These are phyloP conservation scores for Malassezia japonica DNA, from an alignment of 1,284 basidiomycete genomes.

Conservation along the genomic window DNA sequence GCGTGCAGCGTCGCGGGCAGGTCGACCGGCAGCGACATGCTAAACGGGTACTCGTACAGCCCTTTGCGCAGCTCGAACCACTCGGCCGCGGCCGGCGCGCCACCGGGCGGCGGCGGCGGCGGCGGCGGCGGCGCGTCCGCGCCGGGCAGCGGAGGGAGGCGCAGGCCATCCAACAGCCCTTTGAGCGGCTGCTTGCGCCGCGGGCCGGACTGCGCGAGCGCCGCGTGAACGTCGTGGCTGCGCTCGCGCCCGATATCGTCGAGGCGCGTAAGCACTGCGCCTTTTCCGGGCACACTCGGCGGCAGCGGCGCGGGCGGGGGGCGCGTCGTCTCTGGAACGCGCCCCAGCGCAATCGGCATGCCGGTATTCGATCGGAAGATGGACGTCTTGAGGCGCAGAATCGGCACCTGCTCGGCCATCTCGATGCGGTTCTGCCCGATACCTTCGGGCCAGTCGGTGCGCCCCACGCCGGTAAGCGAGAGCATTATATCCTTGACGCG, in stretches of 20 bases:
- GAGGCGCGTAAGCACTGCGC: background rate
- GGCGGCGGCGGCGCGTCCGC: background rate
- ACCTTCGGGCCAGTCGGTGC: conserved; percentile 74
- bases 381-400: conserved; percentile 64
- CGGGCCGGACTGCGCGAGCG: background rate
- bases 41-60: conserved; percentile 86
- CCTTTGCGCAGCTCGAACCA: conserved; percentile 89
- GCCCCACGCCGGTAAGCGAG: conserved; percentile 61
- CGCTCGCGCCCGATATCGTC: conserved; percentile 4
- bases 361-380: conserved; percentile 59
- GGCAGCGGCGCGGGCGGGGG: background rate
- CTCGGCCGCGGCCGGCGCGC: conserved; percentile 46
- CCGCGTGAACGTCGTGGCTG: background rate
- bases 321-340: background rate
- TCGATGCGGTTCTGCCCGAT: conserved; percentile 70
- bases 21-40: conserved; percentile 70
- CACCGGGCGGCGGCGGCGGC: background rate
- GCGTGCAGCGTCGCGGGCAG: conserved; percentile 71
- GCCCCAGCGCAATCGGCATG: conserved; percentile 9
- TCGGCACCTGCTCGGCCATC: conserved; percentile 66
- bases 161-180: conserved; percentile 10
- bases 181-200: background rate
- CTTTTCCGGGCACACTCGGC: background rate
- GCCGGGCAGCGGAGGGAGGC: background rate
- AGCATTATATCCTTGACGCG: conserved; percentile 77